phyloP scores from a whole-genome alignment of 192 early-diverging fungal genomes.

The Podochytrium sp. region DNA sequence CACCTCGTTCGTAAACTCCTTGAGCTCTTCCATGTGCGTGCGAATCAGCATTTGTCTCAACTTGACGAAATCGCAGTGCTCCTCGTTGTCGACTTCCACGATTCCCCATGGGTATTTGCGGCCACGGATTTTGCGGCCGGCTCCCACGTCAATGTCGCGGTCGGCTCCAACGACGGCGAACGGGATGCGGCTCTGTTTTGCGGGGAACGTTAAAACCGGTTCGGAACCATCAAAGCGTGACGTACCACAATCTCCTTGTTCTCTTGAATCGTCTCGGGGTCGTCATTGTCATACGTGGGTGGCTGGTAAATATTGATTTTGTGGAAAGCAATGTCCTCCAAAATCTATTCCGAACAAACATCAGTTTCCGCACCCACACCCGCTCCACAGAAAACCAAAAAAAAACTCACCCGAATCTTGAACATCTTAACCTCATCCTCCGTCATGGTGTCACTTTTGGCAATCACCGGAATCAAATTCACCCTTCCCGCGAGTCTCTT shows the following conservation, averaged over 20 bases:
- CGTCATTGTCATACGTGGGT: slow-evolving; percentile 90
- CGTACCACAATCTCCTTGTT: slow-evolving; percentile 89
- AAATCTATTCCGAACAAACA: slow-evolving; percentile 54
- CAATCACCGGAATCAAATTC: slow-evolving; percentile 98
- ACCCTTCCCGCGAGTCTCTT: slow-evolving; percentile 90
- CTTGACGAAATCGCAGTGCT: slow-evolving; percentile 67
- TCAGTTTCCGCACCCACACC: no score
- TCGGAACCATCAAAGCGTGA: background rate
- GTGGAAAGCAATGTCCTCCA: slow-evolving; percentile 93
- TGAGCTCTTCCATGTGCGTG: slow-evolving; percentile 80
- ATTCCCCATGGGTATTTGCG: slow-evolving; percentile 69
- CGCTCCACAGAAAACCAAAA: background rate
- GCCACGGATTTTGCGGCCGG: slow-evolving; percentile 59
- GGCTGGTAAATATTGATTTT: slow-evolving; percentile 97
- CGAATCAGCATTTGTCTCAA: slow-evolving; percentile 65
- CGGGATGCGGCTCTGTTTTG: slow-evolving; percentile 53
- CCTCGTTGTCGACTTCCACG: slow-evolving; percentile 65
- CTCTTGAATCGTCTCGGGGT: slow-evolving; percentile 95
- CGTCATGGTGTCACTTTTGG: slow-evolving; percentile 97
- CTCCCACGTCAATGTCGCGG: slow-evolving; percentile 55
- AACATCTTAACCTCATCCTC: slow-evolving; percentile 92
- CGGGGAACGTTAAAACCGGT: no score
- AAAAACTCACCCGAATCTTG: slow-evolving; percentile 59
- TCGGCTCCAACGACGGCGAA: slow-evolving; percentile 67
- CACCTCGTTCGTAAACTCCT: slow-evolving; percentile 66